phyloP scores from a whole-genome alignment of 1,284 basidiomycete genomes.

The Chiua sp. region DNA sequence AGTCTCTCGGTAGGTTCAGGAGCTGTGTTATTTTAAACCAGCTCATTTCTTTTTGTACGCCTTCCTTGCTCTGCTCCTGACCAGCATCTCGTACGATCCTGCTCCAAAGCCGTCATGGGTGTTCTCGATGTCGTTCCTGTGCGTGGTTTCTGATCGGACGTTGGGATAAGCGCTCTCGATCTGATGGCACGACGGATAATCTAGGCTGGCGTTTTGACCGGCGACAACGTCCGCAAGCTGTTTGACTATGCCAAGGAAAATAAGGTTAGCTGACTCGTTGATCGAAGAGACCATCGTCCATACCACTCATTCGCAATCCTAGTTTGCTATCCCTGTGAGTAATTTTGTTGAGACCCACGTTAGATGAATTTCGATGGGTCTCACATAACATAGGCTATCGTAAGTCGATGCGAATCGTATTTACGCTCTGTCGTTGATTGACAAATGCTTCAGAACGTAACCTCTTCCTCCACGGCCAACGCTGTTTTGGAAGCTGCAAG shows the following conservation, averaged over 20 bases:
- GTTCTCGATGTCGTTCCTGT: constrained; percentile 65
- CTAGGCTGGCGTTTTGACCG: constrained; percentile 77
- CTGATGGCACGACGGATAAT: constrained; percentile 16
- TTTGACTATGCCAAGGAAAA: constrained; percentile 75
- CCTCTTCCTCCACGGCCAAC: constrained; percentile 79
- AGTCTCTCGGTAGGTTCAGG: constrained; percentile 19
- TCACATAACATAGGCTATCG: constrained; percentile 55
- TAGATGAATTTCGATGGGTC: neutral
- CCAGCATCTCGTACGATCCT: constrained; percentile 17
- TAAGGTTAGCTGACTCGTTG: constrained; percentile 49
- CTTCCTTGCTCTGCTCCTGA: constrained; percentile 1
- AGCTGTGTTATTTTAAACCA: constrained; percentile 4
- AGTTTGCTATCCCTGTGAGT: constrained; percentile 78
- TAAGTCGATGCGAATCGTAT: constrained; percentile 42
- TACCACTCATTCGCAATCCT: no score
- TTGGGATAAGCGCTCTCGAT: constrained; percentile 2
- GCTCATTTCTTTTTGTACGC: neutral
- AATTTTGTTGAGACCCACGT: neutral
- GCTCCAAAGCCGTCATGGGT: constrained; percentile 44
- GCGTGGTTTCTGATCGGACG: constrained; percentile 31
- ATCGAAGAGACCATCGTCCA: no score
- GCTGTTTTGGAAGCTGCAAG: constrained; percentile 80
- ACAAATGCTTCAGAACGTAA: constrained; percentile 56
- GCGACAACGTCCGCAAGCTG: constrained; percentile 74
- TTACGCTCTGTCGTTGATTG: constrained; percentile 4